Conservation (phyloP, 768 basidiomycete genomes). For the Cantharellus anzutake region DNA sequence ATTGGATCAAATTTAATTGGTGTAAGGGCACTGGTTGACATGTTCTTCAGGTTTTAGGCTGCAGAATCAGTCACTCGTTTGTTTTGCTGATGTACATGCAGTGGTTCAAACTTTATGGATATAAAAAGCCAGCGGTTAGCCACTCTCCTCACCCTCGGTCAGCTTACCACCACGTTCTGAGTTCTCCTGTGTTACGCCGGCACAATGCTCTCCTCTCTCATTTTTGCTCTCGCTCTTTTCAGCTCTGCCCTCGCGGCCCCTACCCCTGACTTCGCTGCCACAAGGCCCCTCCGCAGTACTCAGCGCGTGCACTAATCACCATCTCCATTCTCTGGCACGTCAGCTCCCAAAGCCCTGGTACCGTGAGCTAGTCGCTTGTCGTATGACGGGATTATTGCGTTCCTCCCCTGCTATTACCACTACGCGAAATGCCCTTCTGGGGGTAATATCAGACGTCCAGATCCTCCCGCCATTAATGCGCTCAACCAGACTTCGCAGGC, state of each 20-base stretch:
- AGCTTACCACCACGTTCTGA: no score
- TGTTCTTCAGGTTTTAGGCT: no score
- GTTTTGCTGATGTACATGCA: no score
- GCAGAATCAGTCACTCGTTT: no score
- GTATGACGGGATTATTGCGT: no score
- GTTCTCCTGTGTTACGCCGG: no score
- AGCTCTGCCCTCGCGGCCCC: background rate
- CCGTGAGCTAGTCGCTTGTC: background rate
- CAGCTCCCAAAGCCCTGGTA: background rate
- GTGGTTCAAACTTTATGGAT: no score
- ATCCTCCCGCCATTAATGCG: slow-evolving; percentile 11
- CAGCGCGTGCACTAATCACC: background rate
- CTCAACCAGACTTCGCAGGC: slow-evolving; percentile 10
- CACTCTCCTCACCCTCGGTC: no score
- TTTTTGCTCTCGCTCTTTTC: background rate
- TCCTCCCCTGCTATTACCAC: background rate
- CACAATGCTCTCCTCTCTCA: no score
- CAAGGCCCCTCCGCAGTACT: background rate
- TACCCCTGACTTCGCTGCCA: background rate
- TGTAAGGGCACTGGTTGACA: no score
- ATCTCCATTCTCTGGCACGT: background rate
- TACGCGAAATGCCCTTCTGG: background rate
- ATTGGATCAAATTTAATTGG: no score
- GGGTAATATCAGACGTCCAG: background rate
- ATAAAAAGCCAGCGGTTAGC: no score